Evolutionary conservation across 352 stramenopile genomes (phyloP).

Genomic region (Pythium myriotylum): DNA sequence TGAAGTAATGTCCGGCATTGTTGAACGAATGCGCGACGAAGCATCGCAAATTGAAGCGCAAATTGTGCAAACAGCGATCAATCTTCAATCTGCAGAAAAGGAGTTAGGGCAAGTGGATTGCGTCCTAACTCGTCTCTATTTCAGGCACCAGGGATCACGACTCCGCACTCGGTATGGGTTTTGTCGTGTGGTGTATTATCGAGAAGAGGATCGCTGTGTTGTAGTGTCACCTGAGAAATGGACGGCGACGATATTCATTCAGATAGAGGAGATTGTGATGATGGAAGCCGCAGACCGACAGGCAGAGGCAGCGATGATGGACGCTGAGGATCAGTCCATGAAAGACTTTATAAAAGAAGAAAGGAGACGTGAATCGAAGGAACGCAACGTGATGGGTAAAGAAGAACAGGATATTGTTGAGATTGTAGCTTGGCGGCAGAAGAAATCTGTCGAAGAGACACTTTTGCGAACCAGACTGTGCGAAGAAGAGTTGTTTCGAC

Average conservation of each 20-base stretch:
- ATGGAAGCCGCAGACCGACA: constrained; percentile 51
- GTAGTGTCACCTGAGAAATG: constrained; percentile 48
- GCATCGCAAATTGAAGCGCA: constrained; percentile 27
- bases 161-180: constrained; percentile 55
- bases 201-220: constrained; percentile 53
- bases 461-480: constrained; percentile 34
- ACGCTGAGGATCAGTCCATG: constrained; percentile 35
- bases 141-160: constrained; percentile 36
- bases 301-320: constrained; percentile 51
- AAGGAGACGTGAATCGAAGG: constrained; percentile 19
- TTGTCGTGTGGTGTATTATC: constrained; percentile 48
- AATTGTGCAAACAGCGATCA: constrained; percentile 10
- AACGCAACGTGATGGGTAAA: constrained; percentile 38
- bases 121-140: constrained; percentile 47
- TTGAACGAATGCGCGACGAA: constrained; percentile 39
- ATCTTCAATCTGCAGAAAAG: constrained; percentile 25
- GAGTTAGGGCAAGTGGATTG: constrained; percentile 26
- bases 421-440: constrained; percentile 43
- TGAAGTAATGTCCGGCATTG: constrained; percentile 53
- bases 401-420: constrained; percentile 46
- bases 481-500: constrained; percentile 41
- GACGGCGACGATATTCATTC: constrained; percentile 57
- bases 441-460: constrained; percentile 44
- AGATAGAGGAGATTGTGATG: constrained; percentile 42
- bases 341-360: constrained; percentile 34